These are phyloP conservation scores for Sextonia rubra DNA, from an alignment of 164 flowering plant genomes.

Conservation along the genomic window DNA sequence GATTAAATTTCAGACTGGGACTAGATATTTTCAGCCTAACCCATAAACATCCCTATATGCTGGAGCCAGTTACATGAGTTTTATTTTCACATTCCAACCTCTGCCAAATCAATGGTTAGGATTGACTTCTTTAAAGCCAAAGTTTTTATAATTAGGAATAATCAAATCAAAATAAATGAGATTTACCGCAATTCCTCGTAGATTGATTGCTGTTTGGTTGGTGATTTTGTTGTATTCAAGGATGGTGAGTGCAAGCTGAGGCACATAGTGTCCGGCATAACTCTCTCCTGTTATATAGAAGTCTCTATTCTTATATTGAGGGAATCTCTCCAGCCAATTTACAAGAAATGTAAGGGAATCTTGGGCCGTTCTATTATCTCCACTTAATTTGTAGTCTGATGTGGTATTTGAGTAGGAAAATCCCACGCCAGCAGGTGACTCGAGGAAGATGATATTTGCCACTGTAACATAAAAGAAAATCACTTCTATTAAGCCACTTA, in stretches of 20 bases:
- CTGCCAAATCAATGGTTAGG: background rate
- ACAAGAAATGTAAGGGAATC: slow-evolving; percentile 31
- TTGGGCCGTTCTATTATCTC: slow-evolving; percentile 34
- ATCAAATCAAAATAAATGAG: no score
- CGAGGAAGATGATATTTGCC: slow-evolving; percentile 40
- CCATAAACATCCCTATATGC: no score
- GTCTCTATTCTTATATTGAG: slow-evolving; percentile 33
- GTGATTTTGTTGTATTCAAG: slow-evolving; percentile 16
- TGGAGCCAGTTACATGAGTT: no score
- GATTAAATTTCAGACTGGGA: no score
- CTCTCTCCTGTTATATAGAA: slow-evolving; percentile 43
- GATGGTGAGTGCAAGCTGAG: slow-evolving; percentile 36
- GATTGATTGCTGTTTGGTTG: slow-evolving; percentile 23
- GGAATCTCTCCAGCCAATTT: slow-evolving; percentile 42
- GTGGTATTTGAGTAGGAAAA: slow-evolving; percentile 40
- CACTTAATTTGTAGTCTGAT: slow-evolving; percentile 27
- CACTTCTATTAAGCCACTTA: no score
- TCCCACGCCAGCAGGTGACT: slow-evolving; percentile 42
- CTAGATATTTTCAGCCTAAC: no score
- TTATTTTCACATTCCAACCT: no score
- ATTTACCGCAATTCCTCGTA: slow-evolving; percentile 28
- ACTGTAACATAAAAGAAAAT: slow-evolving; percentile 14
- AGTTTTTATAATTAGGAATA: no score
- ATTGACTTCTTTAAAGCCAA: background rate
- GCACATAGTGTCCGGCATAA: slow-evolving; percentile 41